Evolutionary conservation across 768 basidiomycete species (phyloP).

Genomic region (Chalciporus pseudorubinellus): DNA sequence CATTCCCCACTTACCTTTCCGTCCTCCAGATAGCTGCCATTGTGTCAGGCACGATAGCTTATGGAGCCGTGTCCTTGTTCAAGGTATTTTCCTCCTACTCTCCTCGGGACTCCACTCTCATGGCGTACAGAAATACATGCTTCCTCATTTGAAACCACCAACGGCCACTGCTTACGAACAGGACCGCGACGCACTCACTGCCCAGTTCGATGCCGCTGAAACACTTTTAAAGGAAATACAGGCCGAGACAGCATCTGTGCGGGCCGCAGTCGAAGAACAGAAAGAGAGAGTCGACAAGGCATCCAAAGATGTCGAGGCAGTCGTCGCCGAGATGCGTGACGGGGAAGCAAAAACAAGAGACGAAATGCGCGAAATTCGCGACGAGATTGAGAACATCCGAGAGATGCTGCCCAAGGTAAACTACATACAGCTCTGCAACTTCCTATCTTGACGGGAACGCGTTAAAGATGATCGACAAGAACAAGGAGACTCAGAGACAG

Average conservation of each 20-base stretch:
- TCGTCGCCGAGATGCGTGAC: constrained; percentile 72
- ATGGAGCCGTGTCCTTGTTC: constrained; percentile 77
- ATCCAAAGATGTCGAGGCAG: constrained; percentile 67
- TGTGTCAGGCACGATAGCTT: constrained; percentile 81
- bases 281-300: constrained; percentile 67
- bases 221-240: constrained; percentile 79
- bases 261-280: constrained; percentile 73
- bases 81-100: constrained; percentile 45
- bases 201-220: constrained; percentile 89
- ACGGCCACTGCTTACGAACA: constrained; percentile 84
- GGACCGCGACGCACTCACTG: constrained; percentile 78
- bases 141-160: constrained; percentile 90
- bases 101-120: not conserved
- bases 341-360: constrained; percentile 77
- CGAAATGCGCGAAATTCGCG: constrained; percentile 88
- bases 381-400: constrained; percentile 85
- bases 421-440: not conserved
- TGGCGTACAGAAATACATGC: constrained; percentile 75
- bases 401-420: constrained; percentile 91
- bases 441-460: not conserved
- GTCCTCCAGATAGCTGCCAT: constrained; percentile 80
- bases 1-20: constrained; percentile 16
- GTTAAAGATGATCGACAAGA: constrained; percentile 89
- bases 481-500: constrained; percentile 79
- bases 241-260: constrained; percentile 68